Conservation (phyloP, 805 yeast genomes). For the Lipomyces yamadae region DNA sequence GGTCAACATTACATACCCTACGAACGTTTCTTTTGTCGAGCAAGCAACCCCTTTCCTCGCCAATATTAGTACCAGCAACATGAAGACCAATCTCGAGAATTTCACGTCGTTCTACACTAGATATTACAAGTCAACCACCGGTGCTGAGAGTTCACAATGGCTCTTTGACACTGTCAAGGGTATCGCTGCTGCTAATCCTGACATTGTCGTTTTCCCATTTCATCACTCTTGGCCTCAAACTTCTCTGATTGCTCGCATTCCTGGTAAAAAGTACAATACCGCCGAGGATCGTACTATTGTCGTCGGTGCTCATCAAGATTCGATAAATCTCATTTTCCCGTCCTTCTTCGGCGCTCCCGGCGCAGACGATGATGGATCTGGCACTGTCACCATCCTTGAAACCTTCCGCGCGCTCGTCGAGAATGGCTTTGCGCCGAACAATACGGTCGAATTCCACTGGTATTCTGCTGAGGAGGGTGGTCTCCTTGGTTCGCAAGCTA, state of each 20-base stretch:
- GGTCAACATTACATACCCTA: slow-evolving; percentile 59
- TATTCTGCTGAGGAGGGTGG: slow-evolving; percentile 97
- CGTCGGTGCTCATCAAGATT: slow-evolving; percentile 89
- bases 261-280: slow-evolving; percentile 51
- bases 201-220: slow-evolving; percentile 55
- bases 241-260: slow-evolving; percentile 69
- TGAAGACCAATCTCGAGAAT: slow-evolving; percentile 60
- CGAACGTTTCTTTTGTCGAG: slow-evolving; percentile 46
- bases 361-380: slow-evolving; percentile 94
- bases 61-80: slow-evolving; percentile 53
- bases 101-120: slow-evolving; percentile 76
- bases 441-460: slow-evolving; percentile 89
- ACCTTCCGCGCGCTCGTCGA: slow-evolving; percentile 66
- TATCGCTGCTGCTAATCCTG: slow-evolving; percentile 44
- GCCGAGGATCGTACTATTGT: slow-evolving; percentile 59
- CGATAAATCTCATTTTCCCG: slow-evolving; percentile 76
- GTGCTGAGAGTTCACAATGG: slow-evolving; percentile 75
- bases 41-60: slow-evolving; percentile 51
- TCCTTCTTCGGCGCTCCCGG: slow-evolving; percentile 78
- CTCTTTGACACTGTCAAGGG: slow-evolving; percentile 54
- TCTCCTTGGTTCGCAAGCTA: slow-evolving; percentile 79
- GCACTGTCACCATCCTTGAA: slow-evolving; percentile 78
- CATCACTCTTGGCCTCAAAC: slow-evolving; percentile 80
- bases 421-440: slow-evolving; percentile 57
- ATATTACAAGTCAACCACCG: slow-evolving; percentile 74